phyloP scores from a whole-genome alignment of 495 filamentous ascomycete genomes.

The Podospora anserina region DNA sequence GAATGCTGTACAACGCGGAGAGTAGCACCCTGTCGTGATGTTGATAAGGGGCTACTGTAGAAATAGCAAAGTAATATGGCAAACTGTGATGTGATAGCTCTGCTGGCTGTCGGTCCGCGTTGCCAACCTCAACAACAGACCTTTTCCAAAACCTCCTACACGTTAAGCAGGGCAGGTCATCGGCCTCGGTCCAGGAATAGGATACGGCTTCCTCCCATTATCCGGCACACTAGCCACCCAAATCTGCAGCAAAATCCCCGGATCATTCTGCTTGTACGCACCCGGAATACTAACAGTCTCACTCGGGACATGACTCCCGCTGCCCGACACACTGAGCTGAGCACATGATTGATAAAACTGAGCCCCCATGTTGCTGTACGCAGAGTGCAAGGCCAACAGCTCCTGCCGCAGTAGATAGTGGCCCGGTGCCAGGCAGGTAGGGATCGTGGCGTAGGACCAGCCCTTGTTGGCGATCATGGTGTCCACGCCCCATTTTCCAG shows the following conservation, averaged over 20 bases:
- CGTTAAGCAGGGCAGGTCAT: constrained; percentile 33
- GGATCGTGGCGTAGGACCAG: constrained; percentile 47
- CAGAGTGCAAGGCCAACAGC: constrained; percentile 52
- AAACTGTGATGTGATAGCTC: too few species aligned
- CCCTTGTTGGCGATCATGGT: constrained; percentile 47
- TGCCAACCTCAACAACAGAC: too few species aligned
- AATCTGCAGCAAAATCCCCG: constrained; percentile 54
- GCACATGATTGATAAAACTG: constrained; percentile 57
- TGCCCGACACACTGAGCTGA: constrained; percentile 51
- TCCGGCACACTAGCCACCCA: constrained; percentile 48
- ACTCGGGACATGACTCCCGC: constrained; percentile 41
- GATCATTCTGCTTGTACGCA: constrained; percentile 49
- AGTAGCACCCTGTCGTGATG: too few species aligned
- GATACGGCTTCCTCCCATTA: constrained; percentile 44
- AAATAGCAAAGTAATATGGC: too few species aligned
- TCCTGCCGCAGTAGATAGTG: constrained; percentile 55
- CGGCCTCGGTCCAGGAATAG: constrained; percentile 43
- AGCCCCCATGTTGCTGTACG: constrained; percentile 41
- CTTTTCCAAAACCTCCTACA: too few species aligned
- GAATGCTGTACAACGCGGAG: too few species aligned
- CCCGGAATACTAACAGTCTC: constrained; percentile 55
- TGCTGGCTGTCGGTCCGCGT: not conserved
- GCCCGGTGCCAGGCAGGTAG: constrained; percentile 46
- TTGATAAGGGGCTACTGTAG: too few species aligned
- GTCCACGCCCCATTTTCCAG: constrained; percentile 54